Percentiles rank a stretch among this genome's conserved stretches.
These are phyloP conservation scores for Anethum foeniculum DNA, from an alignment of 140 eudicot species.

Conservation along the genomic window DNA sequence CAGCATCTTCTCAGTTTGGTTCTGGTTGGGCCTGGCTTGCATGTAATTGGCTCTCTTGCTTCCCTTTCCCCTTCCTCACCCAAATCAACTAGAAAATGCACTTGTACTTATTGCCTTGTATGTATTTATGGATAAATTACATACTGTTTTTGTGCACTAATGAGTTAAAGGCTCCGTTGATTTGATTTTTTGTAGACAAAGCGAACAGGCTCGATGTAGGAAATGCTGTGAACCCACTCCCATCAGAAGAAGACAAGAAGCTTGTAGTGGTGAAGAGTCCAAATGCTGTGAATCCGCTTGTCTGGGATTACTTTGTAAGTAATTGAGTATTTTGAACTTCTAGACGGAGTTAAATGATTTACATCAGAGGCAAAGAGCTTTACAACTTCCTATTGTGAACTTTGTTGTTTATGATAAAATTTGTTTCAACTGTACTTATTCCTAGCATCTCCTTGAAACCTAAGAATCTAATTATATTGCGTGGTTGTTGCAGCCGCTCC, in stretches of 20 bases:
- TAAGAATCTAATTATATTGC: conserved; percentile 12
- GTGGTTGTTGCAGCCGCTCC: conserved; percentile 69
- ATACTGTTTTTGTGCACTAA: neutral
- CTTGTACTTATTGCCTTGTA: neutral
- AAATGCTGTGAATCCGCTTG: conserved; percentile 86
- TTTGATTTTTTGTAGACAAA: conserved; percentile 48
- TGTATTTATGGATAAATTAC: neutral
- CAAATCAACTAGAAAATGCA: neutral
- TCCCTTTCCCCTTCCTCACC: neutral
- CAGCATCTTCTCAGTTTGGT: conserved; percentile 89
- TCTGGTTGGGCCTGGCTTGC: conserved; percentile 99
- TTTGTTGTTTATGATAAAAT: neutral
- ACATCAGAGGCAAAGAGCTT: neutral
- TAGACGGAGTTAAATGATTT: neutral
- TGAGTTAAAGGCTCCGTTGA: conserved; percentile 4
- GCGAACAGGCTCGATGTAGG: conserved; percentile 71
- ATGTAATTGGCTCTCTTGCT: conserved; percentile 40
- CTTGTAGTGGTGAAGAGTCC: conserved; percentile 90
- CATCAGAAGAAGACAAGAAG: conserved; percentile 81
- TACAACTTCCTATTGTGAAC: neutral
- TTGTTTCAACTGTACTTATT: neutral
- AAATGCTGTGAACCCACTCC: conserved; percentile 80
- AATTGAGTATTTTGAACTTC: neutral
- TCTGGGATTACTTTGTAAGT: conserved; percentile 89
- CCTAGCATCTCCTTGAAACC: neutral